phyloP scores from a whole-genome alignment of 352 stramenopile species.

The Phytopythium cucurbitacearum region DNA sequence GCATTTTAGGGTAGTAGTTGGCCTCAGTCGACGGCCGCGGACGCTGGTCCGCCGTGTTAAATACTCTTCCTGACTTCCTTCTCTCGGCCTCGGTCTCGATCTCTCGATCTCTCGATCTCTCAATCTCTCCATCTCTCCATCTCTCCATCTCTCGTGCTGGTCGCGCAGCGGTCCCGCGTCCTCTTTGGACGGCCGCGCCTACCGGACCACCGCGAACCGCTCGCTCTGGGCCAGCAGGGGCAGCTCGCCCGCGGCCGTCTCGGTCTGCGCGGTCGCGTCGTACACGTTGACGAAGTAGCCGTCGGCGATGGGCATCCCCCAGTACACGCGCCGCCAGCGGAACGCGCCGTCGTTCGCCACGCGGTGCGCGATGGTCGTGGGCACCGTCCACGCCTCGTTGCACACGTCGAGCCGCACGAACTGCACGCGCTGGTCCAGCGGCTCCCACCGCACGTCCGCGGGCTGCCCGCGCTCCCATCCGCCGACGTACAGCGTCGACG shows the following conservation, averaged over 20 bases:
- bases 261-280: slow-evolving; percentile 58
- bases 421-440: slow-evolving; percentile 60
- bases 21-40: too few relatives aligned
- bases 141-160: neutral
- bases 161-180: neutral
- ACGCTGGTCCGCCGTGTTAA: too few relatives aligned
- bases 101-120: too few relatives aligned
- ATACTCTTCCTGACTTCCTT: too few relatives aligned
- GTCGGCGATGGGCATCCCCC: slow-evolving; percentile 81
- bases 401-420: slow-evolving; percentile 84
- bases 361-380: slow-evolving; percentile 65
- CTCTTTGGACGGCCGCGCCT: slow-evolving; percentile 1
- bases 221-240: slow-evolving; percentile 64
- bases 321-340: slow-evolving; percentile 77
- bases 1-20: too few relatives aligned
- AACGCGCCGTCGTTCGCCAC: slow-evolving; percentile 68
- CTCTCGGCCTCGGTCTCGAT: neutral
- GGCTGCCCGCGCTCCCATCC: slow-evolving; percentile 78
- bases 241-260: slow-evolving; percentile 26
- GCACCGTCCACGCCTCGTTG: slow-evolving; percentile 77
- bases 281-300: slow-evolving; percentile 89
- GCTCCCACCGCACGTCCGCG: slow-evolving; percentile 75
- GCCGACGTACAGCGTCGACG: slow-evolving; percentile 36
- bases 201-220: slow-evolving; percentile 61
- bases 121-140: too few relatives aligned